phyloP scores from a whole-genome alignment of 352 stramenopile species.

The Globisporangium camurandrum region DNA sequence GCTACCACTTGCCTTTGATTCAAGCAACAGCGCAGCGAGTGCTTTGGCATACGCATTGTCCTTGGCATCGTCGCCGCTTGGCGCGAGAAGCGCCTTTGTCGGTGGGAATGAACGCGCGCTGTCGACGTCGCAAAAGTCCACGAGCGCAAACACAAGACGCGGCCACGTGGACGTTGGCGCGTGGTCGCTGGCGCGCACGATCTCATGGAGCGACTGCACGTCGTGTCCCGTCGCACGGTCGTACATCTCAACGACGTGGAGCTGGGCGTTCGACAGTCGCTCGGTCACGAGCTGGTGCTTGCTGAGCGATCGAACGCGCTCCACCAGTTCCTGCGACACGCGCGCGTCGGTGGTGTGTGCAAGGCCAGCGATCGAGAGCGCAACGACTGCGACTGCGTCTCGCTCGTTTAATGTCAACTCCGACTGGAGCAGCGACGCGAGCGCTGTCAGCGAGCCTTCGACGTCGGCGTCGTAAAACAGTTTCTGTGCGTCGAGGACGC shows the following conservation, averaged over 20 bases:
- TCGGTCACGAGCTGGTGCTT: constrained; percentile 23
- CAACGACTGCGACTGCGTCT: constrained; percentile 22
- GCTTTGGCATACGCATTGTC: constrained; percentile 25
- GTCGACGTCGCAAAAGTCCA: constrained; percentile 25
- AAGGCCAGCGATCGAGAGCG: constrained; percentile 28
- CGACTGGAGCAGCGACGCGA: neutral
- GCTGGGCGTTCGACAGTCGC: constrained; percentile 6
- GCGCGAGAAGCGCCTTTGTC: neutral
- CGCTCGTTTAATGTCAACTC: constrained; percentile 6
- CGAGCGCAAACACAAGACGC: constrained; percentile 25
- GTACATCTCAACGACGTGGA: constrained; percentile 32
- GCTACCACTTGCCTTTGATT: constrained; percentile 19
- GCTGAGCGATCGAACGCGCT: constrained; percentile 13
- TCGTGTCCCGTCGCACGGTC: constrained; percentile 21
- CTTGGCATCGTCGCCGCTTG: constrained; percentile 12
- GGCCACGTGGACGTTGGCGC: constrained; percentile 15
- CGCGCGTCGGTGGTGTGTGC: constrained; percentile 9
- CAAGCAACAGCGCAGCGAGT: constrained; percentile 17
- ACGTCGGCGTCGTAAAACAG: constrained; percentile 5
- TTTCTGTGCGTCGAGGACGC: constrained; percentile 7
- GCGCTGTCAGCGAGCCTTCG: neutral
- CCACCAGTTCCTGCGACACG: neutral
- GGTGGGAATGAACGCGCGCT: neutral
- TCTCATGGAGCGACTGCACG: constrained; percentile 20
- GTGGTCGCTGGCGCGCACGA: constrained; percentile 16